These are phyloP conservation scores for Verruconis gallopava DNA, from an alignment of 2,329 filamentous ascomycete genomes.

Conservation along the genomic window DNA sequence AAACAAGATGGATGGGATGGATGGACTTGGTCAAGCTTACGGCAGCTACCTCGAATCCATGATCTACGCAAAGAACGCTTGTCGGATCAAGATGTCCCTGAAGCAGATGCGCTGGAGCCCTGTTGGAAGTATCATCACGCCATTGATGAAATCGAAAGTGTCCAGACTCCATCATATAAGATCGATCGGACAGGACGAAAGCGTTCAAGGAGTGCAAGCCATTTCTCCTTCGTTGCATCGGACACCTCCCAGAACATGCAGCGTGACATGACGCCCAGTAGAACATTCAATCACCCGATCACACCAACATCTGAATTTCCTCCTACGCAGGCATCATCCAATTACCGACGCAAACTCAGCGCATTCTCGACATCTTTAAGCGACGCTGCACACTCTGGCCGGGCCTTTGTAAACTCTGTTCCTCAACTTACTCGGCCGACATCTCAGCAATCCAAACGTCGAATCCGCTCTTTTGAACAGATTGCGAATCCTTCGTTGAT, in stretches of 20 bases:
- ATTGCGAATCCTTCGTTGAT: conserved; percentile 1
- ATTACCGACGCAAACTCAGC: conserved; percentile 1
- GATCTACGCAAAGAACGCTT: conserved; percentile 11
- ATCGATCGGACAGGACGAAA: no score
- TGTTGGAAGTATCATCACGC: conserved; percentile 56
- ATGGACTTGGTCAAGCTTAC: conserved; percentile 61
- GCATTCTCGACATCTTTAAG: neutral
- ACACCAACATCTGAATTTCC: conserved; percentile 9
- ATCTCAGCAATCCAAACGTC: conserved; percentile 4
- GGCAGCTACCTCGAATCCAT: conserved; percentile 47
- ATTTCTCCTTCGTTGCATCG: no score
- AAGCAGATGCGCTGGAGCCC: conserved; percentile 49
- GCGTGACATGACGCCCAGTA: neutral
- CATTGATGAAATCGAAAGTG: conserved; percentile 35
- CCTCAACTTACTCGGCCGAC: neutral
- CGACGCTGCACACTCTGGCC: neutral
- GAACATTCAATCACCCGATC: conserved; percentile 9
- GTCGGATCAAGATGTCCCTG: conserved; percentile 36
- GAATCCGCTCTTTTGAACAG: conserved; percentile 6
- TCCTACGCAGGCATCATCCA: conserved; percentile 2
- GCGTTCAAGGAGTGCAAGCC: no score
- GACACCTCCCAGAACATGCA: neutral
- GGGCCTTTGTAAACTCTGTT: neutral
- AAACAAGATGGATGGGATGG: conserved; percentile 47
- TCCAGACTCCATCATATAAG: conserved; percentile 7